Conservation (phyloP, 2,329 filamentous ascomycete species). For the Arthroderma sp. region DNA sequence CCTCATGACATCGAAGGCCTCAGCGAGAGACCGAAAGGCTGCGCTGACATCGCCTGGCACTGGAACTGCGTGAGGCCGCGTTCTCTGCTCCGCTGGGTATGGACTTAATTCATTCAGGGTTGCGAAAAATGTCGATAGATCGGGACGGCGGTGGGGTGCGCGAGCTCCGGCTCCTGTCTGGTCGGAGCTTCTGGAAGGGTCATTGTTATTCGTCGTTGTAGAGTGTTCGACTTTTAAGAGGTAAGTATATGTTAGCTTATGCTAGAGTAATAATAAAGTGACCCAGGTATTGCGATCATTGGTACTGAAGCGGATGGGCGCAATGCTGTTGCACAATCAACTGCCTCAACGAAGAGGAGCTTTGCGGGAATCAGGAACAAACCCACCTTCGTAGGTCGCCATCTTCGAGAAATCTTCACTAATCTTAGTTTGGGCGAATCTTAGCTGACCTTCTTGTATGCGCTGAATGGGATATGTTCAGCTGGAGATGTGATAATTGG, state of each 20-base stretch:
- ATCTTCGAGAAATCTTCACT: conserved; percentile 11
- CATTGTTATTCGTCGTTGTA: conserved; percentile 21
- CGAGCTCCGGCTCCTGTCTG: background rate
- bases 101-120: conserved; percentile 46
- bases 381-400: conserved; percentile 31
- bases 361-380: background rate
- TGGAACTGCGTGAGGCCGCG: conserved; percentile 45
- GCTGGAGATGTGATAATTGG: too few species aligned
- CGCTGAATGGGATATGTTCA: too few species aligned
- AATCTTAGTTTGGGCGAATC: too few species aligned
- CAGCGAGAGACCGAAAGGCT: conserved; percentile 46
- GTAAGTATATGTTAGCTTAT: conserved; percentile 1
- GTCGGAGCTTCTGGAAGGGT: conserved; percentile 3
- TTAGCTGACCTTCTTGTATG: too few species aligned
- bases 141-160: conserved; percentile 40
- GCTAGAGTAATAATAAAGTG: background rate
- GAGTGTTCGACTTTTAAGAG: conserved; percentile 29
- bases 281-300: conserved; percentile 4
- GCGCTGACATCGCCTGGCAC: conserved; percentile 48
- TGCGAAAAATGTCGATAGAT: conserved; percentile 52
- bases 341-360: too few species aligned
- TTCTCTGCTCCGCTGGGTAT: conserved; percentile 33
- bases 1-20: conserved; percentile 47
- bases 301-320: too few species aligned
- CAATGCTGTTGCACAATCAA: too few species aligned